Conservation (phyloP, 208 protist species). For the Wallacemonas collosoma region DNA sequence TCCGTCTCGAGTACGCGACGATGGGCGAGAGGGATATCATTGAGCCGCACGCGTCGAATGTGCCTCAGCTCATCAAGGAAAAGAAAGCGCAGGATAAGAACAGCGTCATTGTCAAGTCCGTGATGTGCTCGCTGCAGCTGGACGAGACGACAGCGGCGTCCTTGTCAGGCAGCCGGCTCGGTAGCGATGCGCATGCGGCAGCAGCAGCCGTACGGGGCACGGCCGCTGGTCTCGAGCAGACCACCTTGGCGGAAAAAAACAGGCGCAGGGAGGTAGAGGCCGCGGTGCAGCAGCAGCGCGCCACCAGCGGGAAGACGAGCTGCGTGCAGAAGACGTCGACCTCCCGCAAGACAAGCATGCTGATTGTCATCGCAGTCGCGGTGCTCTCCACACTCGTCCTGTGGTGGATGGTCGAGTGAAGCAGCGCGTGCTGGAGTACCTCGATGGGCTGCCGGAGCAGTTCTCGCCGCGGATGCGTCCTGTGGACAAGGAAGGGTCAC, state of each 20-base stretch:
- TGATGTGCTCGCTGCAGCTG: conserved; percentile 17
- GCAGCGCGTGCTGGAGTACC: conserved; percentile 14
- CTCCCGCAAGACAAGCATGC: conserved; percentile 7
- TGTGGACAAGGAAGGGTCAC: neutral
- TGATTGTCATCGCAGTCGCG: conserved; percentile 7
- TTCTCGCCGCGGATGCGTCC: conserved; percentile 3
- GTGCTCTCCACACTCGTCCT: conserved; percentile 19
- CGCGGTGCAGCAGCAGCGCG: conserved; percentile 13
- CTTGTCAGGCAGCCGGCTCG: conserved; percentile 1
- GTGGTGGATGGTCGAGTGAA: conserved; percentile 24
- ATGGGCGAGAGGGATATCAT: conserved; percentile 59
- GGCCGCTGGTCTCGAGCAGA: conserved; percentile 15
- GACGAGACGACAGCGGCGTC: conserved; percentile 12
- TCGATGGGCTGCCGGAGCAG: conserved; percentile 9
- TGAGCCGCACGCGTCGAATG: conserved; percentile 57
- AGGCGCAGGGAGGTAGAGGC: conserved; percentile 19
- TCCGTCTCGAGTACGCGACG: conserved; percentile 73
- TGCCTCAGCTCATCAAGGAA: conserved; percentile 66
- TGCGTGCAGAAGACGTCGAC: neutral
- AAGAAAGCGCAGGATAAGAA: conserved; percentile 49
- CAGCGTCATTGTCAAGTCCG: conserved; percentile 28
- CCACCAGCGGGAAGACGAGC: neutral
- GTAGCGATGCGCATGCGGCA: conserved; percentile 1
- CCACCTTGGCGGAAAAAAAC: conserved; percentile 29
- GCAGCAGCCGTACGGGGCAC: conserved; percentile 1